phyloP scores from a whole-genome alignment of 2,329 filamentous ascomycete species.

The Lachnellula suecica region DNA sequence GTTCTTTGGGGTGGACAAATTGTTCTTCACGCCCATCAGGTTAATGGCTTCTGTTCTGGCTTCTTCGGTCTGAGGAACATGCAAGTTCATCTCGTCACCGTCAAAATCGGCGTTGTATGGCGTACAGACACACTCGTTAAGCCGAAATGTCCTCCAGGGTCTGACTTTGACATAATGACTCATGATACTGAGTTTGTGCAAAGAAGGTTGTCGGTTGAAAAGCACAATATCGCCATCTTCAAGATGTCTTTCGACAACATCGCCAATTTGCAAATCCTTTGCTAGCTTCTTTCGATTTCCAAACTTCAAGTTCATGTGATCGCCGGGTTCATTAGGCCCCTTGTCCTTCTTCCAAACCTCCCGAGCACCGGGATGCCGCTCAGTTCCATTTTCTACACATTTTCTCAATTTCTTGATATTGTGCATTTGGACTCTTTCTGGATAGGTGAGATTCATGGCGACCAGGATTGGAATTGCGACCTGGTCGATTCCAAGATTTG shows the following conservation, averaged over 20 bases:
- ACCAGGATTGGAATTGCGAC: conserved; percentile 89
- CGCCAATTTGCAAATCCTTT: conserved; percentile 73
- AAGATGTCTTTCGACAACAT: conserved; percentile 90
- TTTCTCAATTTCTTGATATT: conserved; percentile 81
- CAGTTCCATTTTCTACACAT: conserved; percentile 73
- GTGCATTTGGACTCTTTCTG: conserved; percentile 79
- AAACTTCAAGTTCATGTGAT: conserved; percentile 75
- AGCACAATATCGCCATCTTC: conserved; percentile 95
- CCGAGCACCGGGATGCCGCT: conserved; percentile 85
- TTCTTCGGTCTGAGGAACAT: conserved; percentile 97
- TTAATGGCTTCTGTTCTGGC: conserved; percentile 92
- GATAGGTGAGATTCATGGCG: conserved; percentile 96
- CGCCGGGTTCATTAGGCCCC: conserved; percentile 43
- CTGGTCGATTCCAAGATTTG: conserved; percentile 89
- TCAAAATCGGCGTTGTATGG: conserved; percentile 99
- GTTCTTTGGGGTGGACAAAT: conserved; percentile 93
- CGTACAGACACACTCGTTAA: conserved; percentile 97
- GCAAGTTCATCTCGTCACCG: conserved; percentile 98
- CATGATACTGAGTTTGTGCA: conserved; percentile 98
- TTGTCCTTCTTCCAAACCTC: conserved; percentile 67
- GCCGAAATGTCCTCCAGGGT: conserved; percentile 91
- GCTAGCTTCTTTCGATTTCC: conserved; percentile 67
- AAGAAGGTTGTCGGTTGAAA: conserved; percentile 95
- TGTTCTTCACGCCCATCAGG: conserved; percentile 97
- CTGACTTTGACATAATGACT: conserved; percentile 91